These are phyloP conservation scores for Monilinia laxa DNA, from an alignment of 2,329 filamentous ascomycete genomes.

Conservation along the genomic window DNA sequence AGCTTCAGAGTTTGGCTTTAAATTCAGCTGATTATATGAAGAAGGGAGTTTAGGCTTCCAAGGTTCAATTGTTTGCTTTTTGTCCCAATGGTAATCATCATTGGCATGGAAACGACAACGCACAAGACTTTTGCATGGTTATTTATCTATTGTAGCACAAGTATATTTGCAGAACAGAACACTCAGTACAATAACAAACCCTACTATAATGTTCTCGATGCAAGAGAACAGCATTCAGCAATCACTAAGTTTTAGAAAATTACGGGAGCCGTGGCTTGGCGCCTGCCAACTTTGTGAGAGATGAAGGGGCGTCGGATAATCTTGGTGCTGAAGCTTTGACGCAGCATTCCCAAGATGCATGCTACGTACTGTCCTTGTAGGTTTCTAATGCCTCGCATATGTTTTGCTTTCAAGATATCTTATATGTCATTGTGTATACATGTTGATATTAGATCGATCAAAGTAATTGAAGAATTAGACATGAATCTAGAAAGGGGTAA, in stretches of 20 bases:
- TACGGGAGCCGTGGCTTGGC: conserved; percentile 15
- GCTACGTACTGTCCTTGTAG: neutral
- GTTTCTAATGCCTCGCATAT: neutral
- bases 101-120: conserved; percentile 15
- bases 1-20: conserved; percentile 13
- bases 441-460: neutral
- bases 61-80: conserved; percentile 8
- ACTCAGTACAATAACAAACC: conserved; percentile 1
- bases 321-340: conserved; percentile 14
- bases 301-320: conserved; percentile 20
- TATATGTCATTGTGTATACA: neutral
- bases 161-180: neutral
- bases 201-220: conserved; percentile 1
- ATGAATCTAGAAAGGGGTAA: conserved; percentile 2
- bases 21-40: conserved; percentile 10
- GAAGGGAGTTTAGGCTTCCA: conserved; percentile 7
- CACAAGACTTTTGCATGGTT: conserved; percentile 3
- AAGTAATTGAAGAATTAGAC: neutral
- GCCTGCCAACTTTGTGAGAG: conserved; percentile 10
- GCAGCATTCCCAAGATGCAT: conserved; percentile 14
- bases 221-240: conserved; percentile 1
- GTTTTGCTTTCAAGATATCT: conserved; percentile 1
- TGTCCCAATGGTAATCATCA: neutral
- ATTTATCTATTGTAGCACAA: conserved; percentile 4
- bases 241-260: neutral